Percentiles rank a stretch among this genome's conserved stretches.
Conservation (phyloP, 176 grass and related monocot genomes). For the Poa pratensis region DNA sequence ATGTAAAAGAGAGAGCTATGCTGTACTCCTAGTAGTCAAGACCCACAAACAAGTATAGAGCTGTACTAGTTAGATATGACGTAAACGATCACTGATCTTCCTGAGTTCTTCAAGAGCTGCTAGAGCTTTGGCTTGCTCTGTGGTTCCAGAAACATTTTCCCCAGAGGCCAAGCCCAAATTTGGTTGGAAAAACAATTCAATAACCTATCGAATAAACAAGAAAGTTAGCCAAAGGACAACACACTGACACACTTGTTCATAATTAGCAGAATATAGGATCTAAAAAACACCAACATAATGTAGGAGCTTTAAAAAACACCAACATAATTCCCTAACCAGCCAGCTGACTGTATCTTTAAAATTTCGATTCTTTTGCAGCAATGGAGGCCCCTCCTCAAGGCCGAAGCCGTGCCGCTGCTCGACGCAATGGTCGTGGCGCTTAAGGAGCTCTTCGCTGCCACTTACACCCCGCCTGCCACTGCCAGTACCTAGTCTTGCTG, state of each 20-base stretch:
- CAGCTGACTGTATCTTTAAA: too few relatives aligned
- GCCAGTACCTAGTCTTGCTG: too few relatives aligned
- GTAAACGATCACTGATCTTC: slow-evolving; percentile 71
- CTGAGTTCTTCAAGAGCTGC: slow-evolving; percentile 70
- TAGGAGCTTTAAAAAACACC: slow-evolving; percentile 37
- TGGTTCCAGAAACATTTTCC: slow-evolving; percentile 40
- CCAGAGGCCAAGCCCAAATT: slow-evolving; percentile 37
- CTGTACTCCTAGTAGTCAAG: slow-evolving; percentile 33
- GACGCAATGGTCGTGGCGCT: too few relatives aligned
- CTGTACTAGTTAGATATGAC: slow-evolving; percentile 48
- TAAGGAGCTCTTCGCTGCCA: too few relatives aligned
- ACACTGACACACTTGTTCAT: neutral
- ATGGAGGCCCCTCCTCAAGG: too few relatives aligned
- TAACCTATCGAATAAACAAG: slow-evolving; percentile 52
- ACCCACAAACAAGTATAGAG: neutral
- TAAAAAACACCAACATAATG: neutral
- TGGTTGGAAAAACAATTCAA: slow-evolving; percentile 60
- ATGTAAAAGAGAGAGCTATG: slow-evolving; percentile 14
- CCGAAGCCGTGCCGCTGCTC: too few relatives aligned
- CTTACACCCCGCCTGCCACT: too few relatives aligned
- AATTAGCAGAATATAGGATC: slow-evolving; percentile 30
- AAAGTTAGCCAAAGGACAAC: slow-evolving; percentile 37
- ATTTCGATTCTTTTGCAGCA: too few relatives aligned
- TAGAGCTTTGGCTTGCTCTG: slow-evolving; percentile 48
- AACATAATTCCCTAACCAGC: too few relatives aligned